Evolutionary conservation across 2,329 filamentous ascomycete species (phyloP).

Genomic region (Verticillium tricorpus): DNA sequence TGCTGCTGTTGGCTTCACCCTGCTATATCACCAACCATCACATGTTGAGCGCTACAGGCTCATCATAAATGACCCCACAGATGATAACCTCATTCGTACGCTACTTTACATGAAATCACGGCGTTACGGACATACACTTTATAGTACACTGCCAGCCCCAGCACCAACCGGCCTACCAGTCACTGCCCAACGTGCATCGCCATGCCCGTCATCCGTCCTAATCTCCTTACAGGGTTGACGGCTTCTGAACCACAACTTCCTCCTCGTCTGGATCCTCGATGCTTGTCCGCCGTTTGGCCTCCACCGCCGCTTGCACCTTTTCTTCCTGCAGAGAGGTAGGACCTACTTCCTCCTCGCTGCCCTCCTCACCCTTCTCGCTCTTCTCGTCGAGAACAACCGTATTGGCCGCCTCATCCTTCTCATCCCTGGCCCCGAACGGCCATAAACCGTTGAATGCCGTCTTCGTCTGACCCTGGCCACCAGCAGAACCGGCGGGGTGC

Average conservation of each 20-base stretch:
- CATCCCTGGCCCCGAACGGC: slow-evolving; percentile 47
- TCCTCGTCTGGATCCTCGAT: slow-evolving; percentile 57
- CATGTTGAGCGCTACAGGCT: not conserved
- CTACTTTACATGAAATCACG: not conserved
- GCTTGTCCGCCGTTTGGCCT: slow-evolving; percentile 51
- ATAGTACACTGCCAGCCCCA: not conserved
- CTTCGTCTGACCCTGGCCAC: slow-evolving; percentile 25
- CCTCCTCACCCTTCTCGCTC: slow-evolving; percentile 20
- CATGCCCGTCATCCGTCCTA: not conserved
- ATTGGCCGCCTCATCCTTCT: slow-evolving; percentile 24
- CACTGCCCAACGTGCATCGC: not conserved
- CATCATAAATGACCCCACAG: not conserved
- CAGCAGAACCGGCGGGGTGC: slow-evolving; percentile 40
- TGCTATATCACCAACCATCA: not conserved
- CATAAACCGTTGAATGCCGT: slow-evolving; percentile 47
- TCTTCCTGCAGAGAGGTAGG: slow-evolving; percentile 31
- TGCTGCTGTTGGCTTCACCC: too few relatives aligned
- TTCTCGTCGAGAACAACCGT: slow-evolving; percentile 14
- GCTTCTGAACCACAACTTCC: slow-evolving; percentile 33
- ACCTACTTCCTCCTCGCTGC: slow-evolving; percentile 19
- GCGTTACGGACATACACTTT: not conserved
- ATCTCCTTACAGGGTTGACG: slow-evolving; percentile 4
- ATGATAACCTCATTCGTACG: not conserved
- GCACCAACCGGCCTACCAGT: not conserved
- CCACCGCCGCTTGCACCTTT: slow-evolving; percentile 40